These are phyloP conservation scores for Aspergillus sergii DNA, from an alignment of 2,329 filamentous ascomycete species.

Conservation along the genomic window DNA sequence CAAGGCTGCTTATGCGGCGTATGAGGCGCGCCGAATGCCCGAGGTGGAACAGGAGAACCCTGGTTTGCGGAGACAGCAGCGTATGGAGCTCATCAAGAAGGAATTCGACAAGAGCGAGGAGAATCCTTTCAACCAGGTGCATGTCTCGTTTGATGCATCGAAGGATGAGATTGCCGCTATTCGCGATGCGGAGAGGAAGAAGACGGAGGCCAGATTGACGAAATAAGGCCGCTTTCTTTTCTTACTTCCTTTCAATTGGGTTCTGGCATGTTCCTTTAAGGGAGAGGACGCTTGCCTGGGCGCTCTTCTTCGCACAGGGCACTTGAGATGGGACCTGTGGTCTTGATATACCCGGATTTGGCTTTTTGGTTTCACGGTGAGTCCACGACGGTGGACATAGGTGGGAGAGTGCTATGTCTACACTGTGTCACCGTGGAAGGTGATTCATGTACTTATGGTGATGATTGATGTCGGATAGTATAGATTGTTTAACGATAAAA, in stretches of 20 bases:
- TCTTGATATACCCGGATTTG: constrained; percentile 11
- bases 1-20: constrained; percentile 82
- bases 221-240: constrained; percentile 21
- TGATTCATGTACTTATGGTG: not conserved
- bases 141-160: constrained; percentile 72
- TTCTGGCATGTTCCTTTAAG: constrained; percentile 7
- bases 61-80: constrained; percentile 79
- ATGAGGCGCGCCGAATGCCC: constrained; percentile 75
- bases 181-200: constrained; percentile 66
- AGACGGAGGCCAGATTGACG: constrained; percentile 71
- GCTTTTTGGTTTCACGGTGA: not conserved
- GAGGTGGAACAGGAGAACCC: constrained; percentile 86
- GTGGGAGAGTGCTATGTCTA: not conserved
- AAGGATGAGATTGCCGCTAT: constrained; percentile 74
- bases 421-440: not conserved
- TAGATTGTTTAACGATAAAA: constrained; percentile 1
- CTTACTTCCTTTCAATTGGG: not conserved
- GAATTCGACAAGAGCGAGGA: constrained; percentile 95
- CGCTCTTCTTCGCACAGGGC: not conserved
- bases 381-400: not conserved
- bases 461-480: constrained; percentile 1
- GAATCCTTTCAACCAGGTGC: constrained; percentile 91
- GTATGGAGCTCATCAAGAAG: constrained; percentile 79
- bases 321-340: not conserved
- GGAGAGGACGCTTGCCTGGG: not conserved